Evolutionary conservation across 176 grass and related monocot genomes (phyloP).

Genomic region (Hordeum vulgare): MorexV3_pseudomolecules_assembly NC_058521.1:9461936-9462435

Average conservation of each 20-base stretch:
- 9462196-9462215: neutral
- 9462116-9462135: too few species aligned
- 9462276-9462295: neutral
- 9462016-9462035: too few species aligned
- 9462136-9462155: neutral
- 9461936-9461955: too few species aligned
- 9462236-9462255: neutral
- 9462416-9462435: constrained; percentile 79
- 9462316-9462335: neutral
- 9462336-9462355: neutral
- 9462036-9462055: neutral
- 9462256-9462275: neutral
- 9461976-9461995: too few species aligned
- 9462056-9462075: neutral
- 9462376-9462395: neutral
- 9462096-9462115: neutral
- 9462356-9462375: neutral
- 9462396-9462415: constrained; percentile 43
- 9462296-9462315: neutral
- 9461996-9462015: too few species aligned
- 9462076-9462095: neutral
- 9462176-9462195: neutral
- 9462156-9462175: neutral
- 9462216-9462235: neutral
- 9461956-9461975: too few species aligned